Evolutionary conservation across 345 rosid species (phyloP), one percentile per base, ranked within the genome.

Genomic region (Salix koriyanagi): DNA sequence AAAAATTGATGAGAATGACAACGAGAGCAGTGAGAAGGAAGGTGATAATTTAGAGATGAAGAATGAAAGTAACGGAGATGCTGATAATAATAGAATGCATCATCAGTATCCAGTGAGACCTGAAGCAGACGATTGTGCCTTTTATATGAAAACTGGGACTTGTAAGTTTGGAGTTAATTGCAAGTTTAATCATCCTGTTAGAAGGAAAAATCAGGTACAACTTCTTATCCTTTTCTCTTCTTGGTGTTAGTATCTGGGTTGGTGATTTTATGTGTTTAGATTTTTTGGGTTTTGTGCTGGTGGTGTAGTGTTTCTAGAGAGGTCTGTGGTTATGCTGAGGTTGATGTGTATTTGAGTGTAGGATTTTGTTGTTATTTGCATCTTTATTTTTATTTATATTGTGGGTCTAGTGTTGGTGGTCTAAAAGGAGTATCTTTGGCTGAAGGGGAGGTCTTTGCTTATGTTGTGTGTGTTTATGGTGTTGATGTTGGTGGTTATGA

Each of bases 171-270:
- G 95, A 65, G 88, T 87, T 25, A 86, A 69, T 83, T 93, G 99
- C 93, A 93, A 89, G 90, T 93, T 92, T 80, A 96, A 93, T 78
- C 99, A 96, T 30, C 98, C 98, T 32, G 72, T 87, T 72, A 83
- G 81, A 21, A 81, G 82, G 73, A 89, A 79, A 77, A 76, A 46
- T 78, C 91, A 87, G 94, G 99, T 93, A 80, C 46, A 60, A 6
- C 8, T 14, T 60, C 25, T 36, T 30, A 0, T 58, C 11, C 14
- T 30, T 32, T 30, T 34, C 10, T 52, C 25, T 21, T 21, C 7
- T 6, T 54, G 2, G 46, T 2, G 5, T 50, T 34, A 9, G 21
- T n/a, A 61, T 34, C 13, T 50, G 64, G 54, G 6, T 34, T 19
- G n/a, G 41, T 6, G 28, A 34, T 7, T 28, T 21, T n/a, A 6